These are phyloP conservation scores for Strobilomyces echinocephalus DNA, from an alignment of 768 basidiomycete species.

Conservation along the genomic window DNA sequence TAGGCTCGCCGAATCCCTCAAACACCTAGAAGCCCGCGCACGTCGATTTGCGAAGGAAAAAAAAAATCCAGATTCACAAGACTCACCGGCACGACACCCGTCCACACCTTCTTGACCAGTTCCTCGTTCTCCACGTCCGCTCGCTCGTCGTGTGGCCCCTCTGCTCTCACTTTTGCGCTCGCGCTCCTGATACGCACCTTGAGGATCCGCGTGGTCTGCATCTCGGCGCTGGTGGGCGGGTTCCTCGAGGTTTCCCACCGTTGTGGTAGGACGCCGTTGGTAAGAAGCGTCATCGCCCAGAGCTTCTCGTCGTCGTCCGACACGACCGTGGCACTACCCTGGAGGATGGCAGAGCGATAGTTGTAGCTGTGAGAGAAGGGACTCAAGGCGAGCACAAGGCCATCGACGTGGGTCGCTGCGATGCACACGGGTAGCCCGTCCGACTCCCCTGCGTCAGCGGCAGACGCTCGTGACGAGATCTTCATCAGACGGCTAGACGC, in stretches of 20 bases:
- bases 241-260: slow-evolving; percentile 21
- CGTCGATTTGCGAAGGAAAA: not conserved
- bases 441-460: not conserved
- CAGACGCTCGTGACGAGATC: slow-evolving; percentile 4
- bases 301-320: slow-evolving; percentile 19
- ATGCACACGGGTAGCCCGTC: slow-evolving; percentile 18
- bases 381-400: slow-evolving; percentile 19
- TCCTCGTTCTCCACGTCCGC: slow-evolving; percentile 14
- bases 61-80: not conserved
- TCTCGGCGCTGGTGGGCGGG: slow-evolving; percentile 19
- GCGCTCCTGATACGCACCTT: slow-evolving; percentile 21
- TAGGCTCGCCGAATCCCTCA: slow-evolving; percentile 23
- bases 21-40: slow-evolving; percentile 12
- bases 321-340: slow-evolving; percentile 16
- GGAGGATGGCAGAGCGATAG: slow-evolving; percentile 23
- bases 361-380: slow-evolving; percentile 27
- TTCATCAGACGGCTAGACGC: slow-evolving; percentile 27
- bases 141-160: slow-evolving; percentile 20
- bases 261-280: slow-evolving; percentile 19
- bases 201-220: slow-evolving; percentile 22
- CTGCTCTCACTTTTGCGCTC: slow-evolving; percentile 23
- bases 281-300: slow-evolving; percentile 22
- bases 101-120: slow-evolving; percentile 18
- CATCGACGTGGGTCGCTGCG: slow-evolving; percentile 24
- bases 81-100: slow-evolving; percentile 23